Evolutionary conservation across 1,139 yeast species (phyloP).

Genomic region (Debaryomycetaceae sp.): DNA sequence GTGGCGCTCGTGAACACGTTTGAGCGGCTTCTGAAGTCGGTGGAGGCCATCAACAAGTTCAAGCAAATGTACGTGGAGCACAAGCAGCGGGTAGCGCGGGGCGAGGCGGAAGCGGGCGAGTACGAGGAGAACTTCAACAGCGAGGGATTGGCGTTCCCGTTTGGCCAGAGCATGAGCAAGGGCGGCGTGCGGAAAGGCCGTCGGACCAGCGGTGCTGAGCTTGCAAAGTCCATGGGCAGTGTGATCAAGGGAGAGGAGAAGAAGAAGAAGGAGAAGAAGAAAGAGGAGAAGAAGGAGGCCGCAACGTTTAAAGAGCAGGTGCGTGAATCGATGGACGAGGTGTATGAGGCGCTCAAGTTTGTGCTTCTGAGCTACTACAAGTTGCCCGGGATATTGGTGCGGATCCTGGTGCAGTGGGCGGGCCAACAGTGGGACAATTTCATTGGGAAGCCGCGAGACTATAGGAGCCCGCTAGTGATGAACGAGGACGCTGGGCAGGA

Average conservation of each 20-base stretch:
- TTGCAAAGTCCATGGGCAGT: background rate
- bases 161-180: slow-evolving; percentile 5
- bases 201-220: background rate
- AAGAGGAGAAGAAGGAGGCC: slow-evolving; percentile 4
- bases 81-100: slow-evolving; percentile 29
- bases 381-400: slow-evolving; percentile 56
- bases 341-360: slow-evolving; percentile 55
- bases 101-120: slow-evolving; percentile 32
- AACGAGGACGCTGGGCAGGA: slow-evolving; percentile 2
- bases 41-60: slow-evolving; percentile 65
- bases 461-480: slow-evolving; percentile 4
- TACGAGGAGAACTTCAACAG: slow-evolving; percentile 20
- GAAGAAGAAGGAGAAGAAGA: slow-evolving; percentile 1
- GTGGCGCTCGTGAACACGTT: slow-evolving; percentile 88
- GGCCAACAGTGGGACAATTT: slow-evolving; percentile 62
- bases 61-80: slow-evolving; percentile 41
- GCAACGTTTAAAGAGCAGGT: slow-evolving; percentile 28
- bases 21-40: slow-evolving; percentile 80
- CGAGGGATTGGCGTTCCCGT: slow-evolving; percentile 33
- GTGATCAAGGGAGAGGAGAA: background rate
- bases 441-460: slow-evolving; percentile 47
- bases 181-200: slow-evolving; percentile 1
- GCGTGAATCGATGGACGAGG: slow-evolving; percentile 42
- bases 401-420: slow-evolving; percentile 35
- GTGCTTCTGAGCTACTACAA: slow-evolving; percentile 55